Evolutionary conservation across 768 basidiomycete species (phyloP).

Genomic region (Filobasidium wieringae): DNA sequence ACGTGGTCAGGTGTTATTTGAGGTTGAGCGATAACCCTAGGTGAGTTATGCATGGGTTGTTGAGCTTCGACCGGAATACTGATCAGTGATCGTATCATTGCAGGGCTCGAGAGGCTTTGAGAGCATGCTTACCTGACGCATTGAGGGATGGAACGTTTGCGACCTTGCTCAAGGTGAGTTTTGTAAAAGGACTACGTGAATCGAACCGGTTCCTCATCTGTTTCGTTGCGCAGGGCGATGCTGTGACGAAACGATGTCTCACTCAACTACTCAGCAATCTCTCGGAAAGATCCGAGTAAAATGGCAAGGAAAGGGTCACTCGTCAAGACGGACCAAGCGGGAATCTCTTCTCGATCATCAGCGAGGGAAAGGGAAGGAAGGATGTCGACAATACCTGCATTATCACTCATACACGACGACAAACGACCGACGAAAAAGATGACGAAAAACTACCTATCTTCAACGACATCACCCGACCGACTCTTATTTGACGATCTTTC

Average conservation of each 20-base stretch:
- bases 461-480: no score
- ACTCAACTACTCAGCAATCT: slow-evolving; percentile 32
- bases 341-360: no score
- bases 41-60: slow-evolving; percentile 42
- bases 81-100: background rate
- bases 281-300: slow-evolving; percentile 1
- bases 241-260: slow-evolving; percentile 59
- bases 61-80: background rate
- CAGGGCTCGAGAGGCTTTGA: slow-evolving; percentile 87
- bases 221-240: slow-evolving; percentile 57
- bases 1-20: slow-evolving; percentile 94
- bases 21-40: slow-evolving; percentile 89
- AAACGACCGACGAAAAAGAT: no score
- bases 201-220: background rate
- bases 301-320: no score
- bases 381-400: no score
- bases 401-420: no score
- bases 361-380: no score
- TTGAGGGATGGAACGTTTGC: slow-evolving; percentile 87
- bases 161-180: slow-evolving; percentile 65
- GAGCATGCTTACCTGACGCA: slow-evolving; percentile 90
- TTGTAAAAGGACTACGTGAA: background rate
- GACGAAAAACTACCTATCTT: no score
- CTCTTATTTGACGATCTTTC: no score
- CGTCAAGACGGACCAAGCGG: no score